Evolutionary conservation across 441 rosid species (phyloP), one percentile per base, ranked within the genome.

Genomic region (Jatropha multifida): DNA sequence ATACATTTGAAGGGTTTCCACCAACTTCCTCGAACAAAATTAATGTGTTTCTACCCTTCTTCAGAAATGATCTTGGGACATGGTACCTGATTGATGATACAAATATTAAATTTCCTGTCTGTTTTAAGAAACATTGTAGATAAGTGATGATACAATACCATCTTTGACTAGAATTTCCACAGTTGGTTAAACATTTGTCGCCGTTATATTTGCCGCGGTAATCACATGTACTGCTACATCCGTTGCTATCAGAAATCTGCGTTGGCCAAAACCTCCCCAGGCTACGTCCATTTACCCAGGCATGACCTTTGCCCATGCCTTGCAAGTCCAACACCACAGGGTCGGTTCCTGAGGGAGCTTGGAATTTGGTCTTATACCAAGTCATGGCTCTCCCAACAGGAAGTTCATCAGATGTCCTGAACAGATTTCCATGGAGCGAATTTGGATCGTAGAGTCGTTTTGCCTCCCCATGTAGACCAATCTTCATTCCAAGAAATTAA

Each of bases 111-210:
- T 32, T 32, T 32, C 32, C 32, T 32, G 32, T 32, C 32, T 32
- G 32, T 32, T 1, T 32, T 32, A 1, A 32, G 32, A 32, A 32
- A 32, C 32, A 32, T 32, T 32, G 32, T 32, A 32, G 32, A 32
- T 32, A 32, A 32, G 32, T 32, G 32, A 4, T 2, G 37, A 32
- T 12, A 7, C 4, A 23, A 78, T 84, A 92, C 98, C 98, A 89
- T 89, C 88, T 87, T 77, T 93, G 97, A 78, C 95, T 90, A 76
- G 97, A 87, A 80, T 90, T 90, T 58, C 98, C 97, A 62, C 97
- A 91, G 69, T 88, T 89, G 59, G 83, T 84, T 75, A 83, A 63
- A 71, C 98, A 93, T 72, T 90, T 93, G 71, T 82, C 77, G 81
- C 86, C 88, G 0, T 69, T 49, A 20, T 81, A 93, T 2, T 88